Conservation (phyloP, 2,329 filamentous ascomycete species). For the Colletotrichum ledebouriae region DNA sequence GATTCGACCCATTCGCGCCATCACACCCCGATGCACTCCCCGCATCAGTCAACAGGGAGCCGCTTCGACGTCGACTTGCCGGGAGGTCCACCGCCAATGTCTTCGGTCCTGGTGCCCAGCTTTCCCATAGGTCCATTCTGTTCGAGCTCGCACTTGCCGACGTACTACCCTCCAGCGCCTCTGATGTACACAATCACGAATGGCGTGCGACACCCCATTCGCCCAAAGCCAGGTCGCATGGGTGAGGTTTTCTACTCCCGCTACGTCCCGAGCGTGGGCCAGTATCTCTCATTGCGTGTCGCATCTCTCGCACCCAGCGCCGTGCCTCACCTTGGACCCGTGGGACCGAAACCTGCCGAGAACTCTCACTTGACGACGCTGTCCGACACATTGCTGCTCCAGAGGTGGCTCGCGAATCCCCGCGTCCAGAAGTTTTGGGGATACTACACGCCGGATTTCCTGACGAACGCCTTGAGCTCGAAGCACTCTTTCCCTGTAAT, state of each 20-base stretch:
- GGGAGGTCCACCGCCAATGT: conserved; percentile 54
- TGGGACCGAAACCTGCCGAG: conserved; percentile 56
- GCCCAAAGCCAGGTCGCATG: conserved; percentile 89
- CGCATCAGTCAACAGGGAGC: conserved; percentile 47
- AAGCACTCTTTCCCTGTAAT: conserved; percentile 90
- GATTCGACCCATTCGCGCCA: conserved; percentile 49
- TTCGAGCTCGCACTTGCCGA: conserved; percentile 87
- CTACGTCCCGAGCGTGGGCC: conserved; percentile 83
- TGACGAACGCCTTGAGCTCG: conserved; percentile 73
- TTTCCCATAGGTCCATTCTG: conserved; percentile 77
- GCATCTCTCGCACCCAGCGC: conserved; percentile 77
- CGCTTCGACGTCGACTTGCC: conserved; percentile 52
- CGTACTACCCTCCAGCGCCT: conserved; percentile 88
- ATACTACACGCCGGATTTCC: conserved; percentile 73
- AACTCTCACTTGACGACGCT: conserved; percentile 58
- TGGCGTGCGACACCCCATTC: conserved; percentile 84
- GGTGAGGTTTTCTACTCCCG: conserved; percentile 93
- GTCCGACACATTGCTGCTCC: conserved; percentile 73
- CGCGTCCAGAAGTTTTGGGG: conserved; percentile 92
- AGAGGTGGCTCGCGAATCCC: conserved; percentile 90
- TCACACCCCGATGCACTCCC: conserved; percentile 45
- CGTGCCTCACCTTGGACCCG: conserved; percentile 74
- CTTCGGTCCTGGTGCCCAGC: conserved; percentile 51
- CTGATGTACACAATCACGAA: conserved; percentile 85
- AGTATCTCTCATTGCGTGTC: conserved; percentile 91